Percentiles rank a stretch among this genome's conserved stretches.
These are phyloP conservation scores for Trichoderma sp. DNA, from an alignment of 2,329 filamentous ascomycete genomes.

Conservation along the genomic window DNA sequence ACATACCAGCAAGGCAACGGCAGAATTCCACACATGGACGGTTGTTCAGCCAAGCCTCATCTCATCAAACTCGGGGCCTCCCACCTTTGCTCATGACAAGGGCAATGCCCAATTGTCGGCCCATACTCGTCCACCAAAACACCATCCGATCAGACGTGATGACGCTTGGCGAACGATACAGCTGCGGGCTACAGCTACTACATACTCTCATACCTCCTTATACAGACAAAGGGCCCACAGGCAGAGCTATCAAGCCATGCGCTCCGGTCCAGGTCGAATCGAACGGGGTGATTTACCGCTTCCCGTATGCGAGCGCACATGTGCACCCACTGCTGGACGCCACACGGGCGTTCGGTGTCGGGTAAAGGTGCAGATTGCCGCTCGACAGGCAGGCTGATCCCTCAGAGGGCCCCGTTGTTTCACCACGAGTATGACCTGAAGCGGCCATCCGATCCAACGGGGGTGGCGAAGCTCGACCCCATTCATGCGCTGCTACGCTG, in stretches of 20 bases:
- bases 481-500: slow-evolving; percentile 3
- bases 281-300: background rate
- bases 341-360: background rate
- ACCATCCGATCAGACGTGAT: background rate
- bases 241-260: background rate
- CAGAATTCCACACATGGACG: background rate
- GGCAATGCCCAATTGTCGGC: background rate
- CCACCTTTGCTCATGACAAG: background rate
- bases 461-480: slow-evolving; percentile 25
- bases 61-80: too few relatives aligned
- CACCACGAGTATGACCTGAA: slow-evolving; percentile 26
- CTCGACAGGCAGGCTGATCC: background rate
- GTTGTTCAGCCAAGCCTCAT: background rate
- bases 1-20: background rate
- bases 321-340: background rate
- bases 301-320: background rate
- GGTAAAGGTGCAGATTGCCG: background rate
- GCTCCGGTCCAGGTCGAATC: background rate
- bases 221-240: background rate
- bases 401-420: slow-evolving; percentile 11
- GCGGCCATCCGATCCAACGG: slow-evolving; percentile 20
- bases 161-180: background rate
- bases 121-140: too few relatives aligned
- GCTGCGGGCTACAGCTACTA: too few relatives aligned
- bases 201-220: background rate